These are phyloP conservation scores for Raffaelea albimanens DNA, from an alignment of 2,329 filamentous ascomycete species.

Conservation along the genomic window DNA sequence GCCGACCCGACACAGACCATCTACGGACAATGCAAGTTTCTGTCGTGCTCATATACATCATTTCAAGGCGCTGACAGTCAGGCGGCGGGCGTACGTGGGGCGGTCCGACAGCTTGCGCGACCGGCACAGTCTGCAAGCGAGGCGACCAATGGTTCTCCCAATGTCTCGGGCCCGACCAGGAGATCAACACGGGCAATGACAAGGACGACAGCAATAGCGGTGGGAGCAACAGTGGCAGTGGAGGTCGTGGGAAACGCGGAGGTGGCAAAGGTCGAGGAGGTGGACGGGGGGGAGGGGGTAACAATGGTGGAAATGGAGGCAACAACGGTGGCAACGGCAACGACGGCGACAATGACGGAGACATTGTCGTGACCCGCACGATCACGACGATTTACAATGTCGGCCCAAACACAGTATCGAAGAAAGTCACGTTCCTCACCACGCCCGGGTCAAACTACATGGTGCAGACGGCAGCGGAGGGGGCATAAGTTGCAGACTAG, in stretches of 20 bases:
- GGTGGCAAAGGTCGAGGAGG: background rate
- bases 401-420: background rate
- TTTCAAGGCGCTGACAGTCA: slow-evolving; percentile 7
- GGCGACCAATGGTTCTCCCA: slow-evolving; percentile 8
- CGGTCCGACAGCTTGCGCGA: slow-evolving; percentile 8
- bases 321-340: background rate
- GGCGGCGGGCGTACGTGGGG: slow-evolving; percentile 7
- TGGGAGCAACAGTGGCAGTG: background rate
- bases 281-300: background rate
- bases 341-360: background rate
- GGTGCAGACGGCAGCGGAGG: too few relatives aligned
- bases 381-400: slow-evolving; percentile 8
- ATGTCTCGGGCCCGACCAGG: background rate
- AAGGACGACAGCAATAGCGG: background rate
- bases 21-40: slow-evolving; percentile 6
- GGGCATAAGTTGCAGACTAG: too few relatives aligned
- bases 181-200: background rate
- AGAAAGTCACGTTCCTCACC: background rate
- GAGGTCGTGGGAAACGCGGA: too few relatives aligned
- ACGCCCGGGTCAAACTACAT: too few relatives aligned
- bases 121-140: slow-evolving; percentile 5
- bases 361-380: slow-evolving; percentile 6
- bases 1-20: slow-evolving; percentile 1
- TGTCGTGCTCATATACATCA: background rate
- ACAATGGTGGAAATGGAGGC: background rate